A percentile compares a stretch with the other conserved stretches of the same genome.
Conservation (phyloP, 805 yeast genomes). For the Pichia sporocuriosa region DNA sequence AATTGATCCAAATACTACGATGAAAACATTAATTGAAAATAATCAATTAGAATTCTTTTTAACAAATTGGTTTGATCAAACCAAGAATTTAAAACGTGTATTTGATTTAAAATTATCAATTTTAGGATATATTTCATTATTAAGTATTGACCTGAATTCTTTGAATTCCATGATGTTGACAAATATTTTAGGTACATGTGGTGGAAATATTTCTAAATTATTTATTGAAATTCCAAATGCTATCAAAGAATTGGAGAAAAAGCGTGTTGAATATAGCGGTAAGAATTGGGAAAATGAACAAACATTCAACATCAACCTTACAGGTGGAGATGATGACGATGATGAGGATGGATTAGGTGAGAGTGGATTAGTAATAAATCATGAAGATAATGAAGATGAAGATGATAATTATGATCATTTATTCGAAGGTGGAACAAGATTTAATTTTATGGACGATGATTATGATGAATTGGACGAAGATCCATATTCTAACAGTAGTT, state of each 20-base stretch:
- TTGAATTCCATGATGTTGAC: slow-evolving; percentile 24
- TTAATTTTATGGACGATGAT: slow-evolving; percentile 35
- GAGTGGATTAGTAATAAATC: slow-evolving; percentile 25
- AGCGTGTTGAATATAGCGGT: slow-evolving; percentile 44
- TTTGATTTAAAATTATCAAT: slow-evolving; percentile 74
- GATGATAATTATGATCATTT: slow-evolving; percentile 31
- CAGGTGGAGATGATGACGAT: slow-evolving; percentile 19
- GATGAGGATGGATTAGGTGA: slow-evolving; percentile 23
- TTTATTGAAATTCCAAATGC: slow-evolving; percentile 67
- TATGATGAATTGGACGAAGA: slow-evolving; percentile 79
- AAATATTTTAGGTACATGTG: slow-evolving; percentile 39
- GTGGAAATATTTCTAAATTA: slow-evolving; percentile 43
- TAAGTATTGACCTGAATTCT: slow-evolving; percentile 23
- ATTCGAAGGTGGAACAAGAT: slow-evolving; percentile 23
- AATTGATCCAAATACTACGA: slow-evolving; percentile 49
- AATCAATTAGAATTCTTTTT: slow-evolving; percentile 47
- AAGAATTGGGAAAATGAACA: slow-evolving; percentile 16
- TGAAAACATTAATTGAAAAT: slow-evolving; percentile 42
- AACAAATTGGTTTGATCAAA: slow-evolving; percentile 55
- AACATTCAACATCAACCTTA: slow-evolving; percentile 13
- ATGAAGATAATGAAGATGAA: slow-evolving; percentile 24
- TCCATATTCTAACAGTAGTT: slow-evolving; percentile 68
- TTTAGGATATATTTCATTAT: slow-evolving; percentile 56
- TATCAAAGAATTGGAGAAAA: slow-evolving; percentile 53
- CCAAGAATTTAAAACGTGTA: slow-evolving; percentile 56